Base-by-base conservation (phyloP, 208 protist genomes). In the Acanthamoeba healyi region DNA sequence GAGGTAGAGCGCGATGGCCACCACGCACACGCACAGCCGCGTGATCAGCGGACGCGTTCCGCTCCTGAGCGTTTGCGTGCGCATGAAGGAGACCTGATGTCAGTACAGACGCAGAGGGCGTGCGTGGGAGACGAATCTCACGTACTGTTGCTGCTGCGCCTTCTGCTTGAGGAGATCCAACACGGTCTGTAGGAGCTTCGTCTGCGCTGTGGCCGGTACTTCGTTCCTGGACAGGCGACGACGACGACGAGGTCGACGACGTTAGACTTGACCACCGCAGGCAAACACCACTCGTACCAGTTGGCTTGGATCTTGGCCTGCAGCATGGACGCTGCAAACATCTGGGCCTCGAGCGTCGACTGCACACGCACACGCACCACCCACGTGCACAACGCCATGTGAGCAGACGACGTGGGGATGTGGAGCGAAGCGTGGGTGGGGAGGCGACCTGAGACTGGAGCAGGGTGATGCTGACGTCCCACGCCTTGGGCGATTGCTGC, bases 11-110 rank as follows among this genome's bases (percentile, higher is more conserved):
- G 61, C 61, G 29, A 70, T 70, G 61, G 61, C 61, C 61, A 70
- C 61, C 61, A 70, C 61, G 61, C 61, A 70, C 61, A 70, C 61
- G 61, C 61, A 70, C 61, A 70, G 61, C 29, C 61, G 61, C 1
- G 61, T 70, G 61, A 70, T 26, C 61, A 70, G 61, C 61, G 61
- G 61, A 22, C 61, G 61, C 29, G 29, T 15, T 7, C 61, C 61
- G 12, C 29, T 70, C n/a, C 54, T 61, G 22, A n/a, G n/a, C n/a
- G n/a, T n/a, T n/a, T n/a, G n/a, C n/a, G n/a, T n/a, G n/a, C n/a
- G n/a, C n/a, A n/a, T n/a, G 2, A 61, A 4, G 22, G 15, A n/a
- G 58, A n/a, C n/a, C n/a, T 65, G 58, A 6, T 3, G n/a, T 36
- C n/a, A 14, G 24, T n/a, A 36, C 54, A 61, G 17, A 26, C 22